Base-by-base conservation (phyloP, 805 yeast genomes). In the Candida mattraensis region DNA sequence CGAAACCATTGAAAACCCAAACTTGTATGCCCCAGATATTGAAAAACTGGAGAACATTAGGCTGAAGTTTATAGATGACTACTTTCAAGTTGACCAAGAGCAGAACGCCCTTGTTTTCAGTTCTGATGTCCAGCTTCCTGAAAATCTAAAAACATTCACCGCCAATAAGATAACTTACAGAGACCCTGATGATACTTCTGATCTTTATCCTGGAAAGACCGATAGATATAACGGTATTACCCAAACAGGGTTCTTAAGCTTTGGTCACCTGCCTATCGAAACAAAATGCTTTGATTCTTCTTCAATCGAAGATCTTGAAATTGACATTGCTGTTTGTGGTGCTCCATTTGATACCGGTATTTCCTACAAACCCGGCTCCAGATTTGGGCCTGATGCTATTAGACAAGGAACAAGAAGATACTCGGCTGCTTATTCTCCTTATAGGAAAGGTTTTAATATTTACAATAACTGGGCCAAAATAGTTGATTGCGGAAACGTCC, bases 261-360 rank as follows among this genome's bases (percentile, higher is more conserved):
- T 34, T 32, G 48, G 50, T 3, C 53, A 49, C 28, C 34, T 41
- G 15, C 48, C 46, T 5, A 18, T 41, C 12, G 48, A 46, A 24
- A 20, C 22, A 3, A 37, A 37, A 2, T 47, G 54, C 30, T 50
- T 45, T 30, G 48, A 47, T 17, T 28, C 46, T 5, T 29, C 26
- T 2, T 24, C 35, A 2, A 21, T 21, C 24, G 40, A 27, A 4
- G 40, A 39, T 3, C 14, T 44, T 11, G 41, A 47, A 17, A 50
- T 55, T 28, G 80, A 74, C 45, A 68, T 74, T 26, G 79, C 77
- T 2, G 63, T 74, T 18, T 67, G 74, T 10, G 80, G 80, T 1
- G 79, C 79, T 1, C 76, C 78, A 1, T 74, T 71, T 41, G 80
- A 75, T 44, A 73, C 78, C 1, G 77, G 78, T 1, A 69, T 67